A percentile compares a stretch with the other conserved stretches of the same genome.
phyloP scores from a whole-genome alignment of 495 filamentous ascomycete genomes.

The Penicillium argentinense region DNA sequence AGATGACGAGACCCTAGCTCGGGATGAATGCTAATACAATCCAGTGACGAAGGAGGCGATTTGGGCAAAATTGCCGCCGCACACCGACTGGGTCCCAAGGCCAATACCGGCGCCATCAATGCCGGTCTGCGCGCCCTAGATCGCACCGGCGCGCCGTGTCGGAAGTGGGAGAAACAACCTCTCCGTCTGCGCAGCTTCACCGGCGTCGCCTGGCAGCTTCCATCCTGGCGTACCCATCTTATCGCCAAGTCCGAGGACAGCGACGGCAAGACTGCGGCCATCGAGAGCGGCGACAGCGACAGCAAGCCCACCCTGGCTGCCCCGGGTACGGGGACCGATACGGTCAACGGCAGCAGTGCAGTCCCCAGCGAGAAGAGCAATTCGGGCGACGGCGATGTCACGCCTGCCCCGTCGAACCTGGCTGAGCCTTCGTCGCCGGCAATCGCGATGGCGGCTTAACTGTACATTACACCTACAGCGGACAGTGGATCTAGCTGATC shows the following conservation, averaged over 20 bases:
- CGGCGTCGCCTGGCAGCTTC: conserved; percentile 79
- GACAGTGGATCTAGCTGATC: no score
- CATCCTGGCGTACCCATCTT: conserved; percentile 78
- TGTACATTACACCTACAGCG: conserved; percentile 17
- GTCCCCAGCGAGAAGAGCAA: conserved; percentile 70
- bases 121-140: conserved; percentile 92
- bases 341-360: conserved; percentile 34
- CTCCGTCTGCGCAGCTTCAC: conserved; percentile 92
- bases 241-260: conserved; percentile 33
- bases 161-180: conserved; percentile 82
- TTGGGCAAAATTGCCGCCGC: conserved; percentile 42
- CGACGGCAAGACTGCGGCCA: conserved; percentile 39
- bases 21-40: conserved; percentile 21
- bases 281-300: conserved; percentile 64
- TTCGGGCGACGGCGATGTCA: conserved; percentile 53
- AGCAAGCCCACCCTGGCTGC: conserved; percentile 74
- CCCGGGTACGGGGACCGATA: conserved; percentile 60
- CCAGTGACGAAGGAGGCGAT: conserved; percentile 63
- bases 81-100: conserved; percentile 92
- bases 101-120: conserved; percentile 97
- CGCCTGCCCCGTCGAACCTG: conserved; percentile 39
- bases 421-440: conserved; percentile 47
- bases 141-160: conserved; percentile 83
- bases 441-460: conserved; percentile 44
- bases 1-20: no score